A percentile compares a stretch with the other conserved stretches of the same genome.
These are phyloP conservation scores for Pichia exigua DNA, from an alignment of 805 yeast species.

Conservation along the genomic window DNA sequence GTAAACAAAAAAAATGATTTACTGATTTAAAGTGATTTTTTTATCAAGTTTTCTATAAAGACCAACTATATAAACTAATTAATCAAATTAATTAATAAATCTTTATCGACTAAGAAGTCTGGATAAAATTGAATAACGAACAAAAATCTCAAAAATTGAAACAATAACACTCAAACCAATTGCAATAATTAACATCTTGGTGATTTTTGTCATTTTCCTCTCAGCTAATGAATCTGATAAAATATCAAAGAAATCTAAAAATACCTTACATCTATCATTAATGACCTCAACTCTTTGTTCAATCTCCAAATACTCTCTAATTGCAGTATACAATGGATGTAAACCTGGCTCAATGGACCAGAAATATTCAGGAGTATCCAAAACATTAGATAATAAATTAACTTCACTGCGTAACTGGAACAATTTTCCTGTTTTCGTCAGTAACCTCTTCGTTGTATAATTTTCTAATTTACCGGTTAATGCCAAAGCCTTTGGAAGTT, in stretches of 20 bases:
- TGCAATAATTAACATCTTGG: slow-evolving; percentile 80
- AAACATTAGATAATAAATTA: slow-evolving; percentile 77
- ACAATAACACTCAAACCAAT: slow-evolving; percentile 74
- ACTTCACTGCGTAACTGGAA: slow-evolving; percentile 91
- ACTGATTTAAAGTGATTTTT: no score
- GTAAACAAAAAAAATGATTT: slow-evolving; percentile 54
- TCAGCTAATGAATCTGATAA: slow-evolving; percentile 93
- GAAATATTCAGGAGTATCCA: slow-evolving; percentile 93
- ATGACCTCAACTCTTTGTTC: slow-evolving; percentile 91
- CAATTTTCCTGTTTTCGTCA: slow-evolving; percentile 83
- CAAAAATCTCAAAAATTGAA: slow-evolving; percentile 60
- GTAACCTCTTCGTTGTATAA: slow-evolving; percentile 70
- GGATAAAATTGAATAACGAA: slow-evolving; percentile 46
- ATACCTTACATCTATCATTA: slow-evolving; percentile 90
- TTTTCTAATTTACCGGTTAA: slow-evolving; percentile 78
- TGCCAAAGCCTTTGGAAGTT: slow-evolving; percentile 83
- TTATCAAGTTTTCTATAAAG: neutral
- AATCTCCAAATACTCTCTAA: slow-evolving; percentile 87
- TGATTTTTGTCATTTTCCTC: slow-evolving; percentile 81
- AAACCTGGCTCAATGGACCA: slow-evolving; percentile 95
- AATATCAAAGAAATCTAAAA: slow-evolving; percentile 86
- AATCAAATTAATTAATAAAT: neutral
- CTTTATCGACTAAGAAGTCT: slow-evolving; percentile 1
- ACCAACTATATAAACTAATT: neutral
- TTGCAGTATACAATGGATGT: slow-evolving; percentile 84